Evolutionary conservation across 805 yeast genomes (phyloP), one percentile per base, ranked within the genome.

Genomic region (Saccharomycopsis malanga): DNA sequence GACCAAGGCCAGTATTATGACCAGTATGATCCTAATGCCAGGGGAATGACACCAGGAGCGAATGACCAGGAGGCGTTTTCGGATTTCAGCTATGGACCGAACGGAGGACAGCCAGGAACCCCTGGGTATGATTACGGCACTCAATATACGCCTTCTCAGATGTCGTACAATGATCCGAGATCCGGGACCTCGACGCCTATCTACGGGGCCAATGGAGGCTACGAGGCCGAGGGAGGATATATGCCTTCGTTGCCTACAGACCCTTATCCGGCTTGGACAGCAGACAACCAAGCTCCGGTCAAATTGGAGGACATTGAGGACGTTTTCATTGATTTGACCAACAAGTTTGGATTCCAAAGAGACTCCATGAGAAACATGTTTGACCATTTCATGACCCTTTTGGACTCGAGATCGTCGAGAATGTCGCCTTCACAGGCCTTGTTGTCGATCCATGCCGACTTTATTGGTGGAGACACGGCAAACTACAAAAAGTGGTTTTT

Each of bases 191-290:
- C 96, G 1, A 93, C 98, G 36, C 98, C 98, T 18, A 78, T 87
- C 56, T 85, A 85, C 61, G 94, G 93, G 35, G 79, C 79, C 48
- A 75, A 73, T 52, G 73, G 70, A 45, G 58, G 58, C 48, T 56
- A 57, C 29, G 52, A 39, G 22, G 50, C 47, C 18, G 45, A 46
- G 3, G 67, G 66, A 45, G 69, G 64, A 4, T 70, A 77, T 58
- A 83, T 79, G 58, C 83, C 84, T 29, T 82, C 87, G 63, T 57
- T 83, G 68, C 74, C 95, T 58, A 79, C 88, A 39, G 93, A 93
- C 65, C 99, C 98, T 29, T 93, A 91, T 65, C 98, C 99, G 38
- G 98, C 98, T 44, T 93, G 98, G 98, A 86, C 96, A 22, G 95
- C 95, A 40, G 98, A 93, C 66, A 89, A 84, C 48, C 91, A 84